Evolutionary conservation across 2,329 filamentous ascomycete genomes (phyloP).

Genomic region (Colletotrichum plurivorum): DNA sequence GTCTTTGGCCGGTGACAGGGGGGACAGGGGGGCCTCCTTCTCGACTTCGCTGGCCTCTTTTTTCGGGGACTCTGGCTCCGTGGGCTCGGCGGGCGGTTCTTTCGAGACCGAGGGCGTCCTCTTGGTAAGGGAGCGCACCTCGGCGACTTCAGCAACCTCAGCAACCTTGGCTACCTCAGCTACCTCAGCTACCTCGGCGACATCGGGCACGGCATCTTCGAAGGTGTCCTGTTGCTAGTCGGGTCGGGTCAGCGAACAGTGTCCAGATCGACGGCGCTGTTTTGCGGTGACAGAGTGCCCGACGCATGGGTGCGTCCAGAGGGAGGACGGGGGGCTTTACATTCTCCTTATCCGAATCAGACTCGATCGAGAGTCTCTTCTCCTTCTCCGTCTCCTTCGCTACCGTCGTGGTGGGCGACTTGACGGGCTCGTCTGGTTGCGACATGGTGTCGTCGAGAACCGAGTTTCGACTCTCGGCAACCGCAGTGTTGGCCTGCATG

Average conservation of each 20-base stretch:
- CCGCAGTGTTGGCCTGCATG: constrained; percentile 1
- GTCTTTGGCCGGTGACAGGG: constrained; percentile 25
- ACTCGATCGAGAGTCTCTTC: constrained; percentile 37
- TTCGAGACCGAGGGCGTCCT: constrained; percentile 57
- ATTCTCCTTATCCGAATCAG: constrained; percentile 41
- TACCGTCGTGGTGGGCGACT: constrained; percentile 41
- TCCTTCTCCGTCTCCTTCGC: constrained; percentile 37
- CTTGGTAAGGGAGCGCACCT: constrained; percentile 75
- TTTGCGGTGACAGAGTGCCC: background rate
- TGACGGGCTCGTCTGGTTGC: constrained; percentile 49
- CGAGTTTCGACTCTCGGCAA: constrained; percentile 24
- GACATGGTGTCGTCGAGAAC: constrained; percentile 49
- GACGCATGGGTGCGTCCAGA: constrained; percentile 17
- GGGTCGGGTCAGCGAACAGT: constrained; percentile 21
- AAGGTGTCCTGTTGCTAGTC: constrained; percentile 75
- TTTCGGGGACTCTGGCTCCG: constrained; percentile 39
- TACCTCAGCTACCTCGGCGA: constrained; percentile 49
- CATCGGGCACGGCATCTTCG: constrained; percentile 80
- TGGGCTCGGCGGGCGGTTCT: constrained; percentile 44
- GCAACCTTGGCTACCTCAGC: constrained; percentile 61
- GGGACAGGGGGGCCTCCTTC: constrained; percentile 38
- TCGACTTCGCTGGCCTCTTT: constrained; percentile 48
- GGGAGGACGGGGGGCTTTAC: constrained; percentile 38
- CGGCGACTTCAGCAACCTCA: constrained; percentile 45
- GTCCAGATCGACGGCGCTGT: background rate